A percentile compares a stretch with the other conserved stretches of the same genome.
Evolutionary conservation across 352 stramenopile species (phyloP).

Genomic region (Thalassiosira hispida): DNA sequence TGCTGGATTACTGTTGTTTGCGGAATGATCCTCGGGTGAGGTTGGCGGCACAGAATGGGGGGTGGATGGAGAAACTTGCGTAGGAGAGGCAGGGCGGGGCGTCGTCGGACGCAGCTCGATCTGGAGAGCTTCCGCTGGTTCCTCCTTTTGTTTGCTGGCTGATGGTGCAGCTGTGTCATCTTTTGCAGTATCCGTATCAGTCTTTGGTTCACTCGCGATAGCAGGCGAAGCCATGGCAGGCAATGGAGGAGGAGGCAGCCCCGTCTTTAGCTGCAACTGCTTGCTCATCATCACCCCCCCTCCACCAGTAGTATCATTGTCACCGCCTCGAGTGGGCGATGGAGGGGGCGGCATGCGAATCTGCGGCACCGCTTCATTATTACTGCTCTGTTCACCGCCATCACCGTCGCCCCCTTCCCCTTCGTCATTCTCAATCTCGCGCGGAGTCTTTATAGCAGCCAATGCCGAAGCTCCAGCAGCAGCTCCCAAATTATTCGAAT

Average conservation of each 20-base stretch:
- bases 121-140: too few relatives aligned
- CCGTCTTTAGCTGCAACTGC: too few relatives aligned
- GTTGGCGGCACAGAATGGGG: slow-evolving; percentile 23
- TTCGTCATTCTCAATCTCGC: not conserved
- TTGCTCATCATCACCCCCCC: not conserved
- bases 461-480: not conserved
- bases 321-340: not conserved
- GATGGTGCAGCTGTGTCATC: too few relatives aligned
- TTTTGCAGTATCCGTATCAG: not conserved
- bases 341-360: slow-evolving; percentile 5
- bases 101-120: not conserved
- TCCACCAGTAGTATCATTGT: not conserved
- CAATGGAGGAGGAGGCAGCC: slow-evolving; percentile 2
- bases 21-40: not conserved
- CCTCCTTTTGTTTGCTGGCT: not conserved
- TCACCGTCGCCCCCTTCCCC: not conserved
- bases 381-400: slow-evolving; percentile 9
- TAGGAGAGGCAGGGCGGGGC: not conserved
- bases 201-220: not conserved
- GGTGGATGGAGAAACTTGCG: slow-evolving; percentile 6
- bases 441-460: slow-evolving; percentile 16
- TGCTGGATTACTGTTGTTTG: not conserved
- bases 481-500: slow-evolving; percentile 16
- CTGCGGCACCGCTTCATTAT: not conserved
- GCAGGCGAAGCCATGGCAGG: not conserved